A percentile compares a stretch with the other conserved stretches of the same genome.
phyloP scores from a whole-genome alignment of 805 yeast species.

The Pichia cabralensis region DNA sequence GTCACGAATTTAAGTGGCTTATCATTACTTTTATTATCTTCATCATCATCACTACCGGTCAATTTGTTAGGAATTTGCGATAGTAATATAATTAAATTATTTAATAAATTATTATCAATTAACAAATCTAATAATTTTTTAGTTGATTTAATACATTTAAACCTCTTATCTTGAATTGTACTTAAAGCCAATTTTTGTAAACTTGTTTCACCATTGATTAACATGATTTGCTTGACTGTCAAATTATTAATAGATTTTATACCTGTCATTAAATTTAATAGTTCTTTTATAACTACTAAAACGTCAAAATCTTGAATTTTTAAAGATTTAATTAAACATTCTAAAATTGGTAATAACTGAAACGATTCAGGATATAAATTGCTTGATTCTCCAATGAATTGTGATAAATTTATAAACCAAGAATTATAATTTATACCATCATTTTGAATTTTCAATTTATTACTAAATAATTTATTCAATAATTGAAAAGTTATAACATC shows the following conservation, averaged over 20 bases:
- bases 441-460: conserved; percentile 55
- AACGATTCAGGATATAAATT: conserved; percentile 40
- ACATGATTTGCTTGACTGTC: conserved; percentile 51
- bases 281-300: conserved; percentile 54
- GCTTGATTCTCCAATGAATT: conserved; percentile 69
- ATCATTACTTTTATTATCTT: too few species aligned
- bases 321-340: conserved; percentile 51
- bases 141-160: conserved; percentile 37
- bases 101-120: conserved; percentile 32
- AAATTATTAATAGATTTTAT: conserved; percentile 60
- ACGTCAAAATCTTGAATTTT: conserved; percentile 50
- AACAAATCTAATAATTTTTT: conserved; percentile 38
- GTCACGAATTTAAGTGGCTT: conserved; percentile 57
- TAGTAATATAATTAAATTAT: conserved; percentile 60
- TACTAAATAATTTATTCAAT: conserved; percentile 57
- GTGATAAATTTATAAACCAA: conserved; percentile 80
- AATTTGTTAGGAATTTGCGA: conserved; percentile 37
- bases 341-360: conserved; percentile 52
- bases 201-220: conserved; percentile 55
- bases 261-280: conserved; percentile 70
- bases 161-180: conserved; percentile 52
- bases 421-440: conserved; percentile 75
- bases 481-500: conserved; percentile 72
- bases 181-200: conserved; percentile 44
- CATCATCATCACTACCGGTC: conserved; percentile 19